A percentile compares a stretch with the other conserved stretches of the same genome.
These are phyloP conservation scores for Mariannaea sp. DNA, from an alignment of 2,329 filamentous ascomycete genomes.

Conservation along the genomic window DNA sequence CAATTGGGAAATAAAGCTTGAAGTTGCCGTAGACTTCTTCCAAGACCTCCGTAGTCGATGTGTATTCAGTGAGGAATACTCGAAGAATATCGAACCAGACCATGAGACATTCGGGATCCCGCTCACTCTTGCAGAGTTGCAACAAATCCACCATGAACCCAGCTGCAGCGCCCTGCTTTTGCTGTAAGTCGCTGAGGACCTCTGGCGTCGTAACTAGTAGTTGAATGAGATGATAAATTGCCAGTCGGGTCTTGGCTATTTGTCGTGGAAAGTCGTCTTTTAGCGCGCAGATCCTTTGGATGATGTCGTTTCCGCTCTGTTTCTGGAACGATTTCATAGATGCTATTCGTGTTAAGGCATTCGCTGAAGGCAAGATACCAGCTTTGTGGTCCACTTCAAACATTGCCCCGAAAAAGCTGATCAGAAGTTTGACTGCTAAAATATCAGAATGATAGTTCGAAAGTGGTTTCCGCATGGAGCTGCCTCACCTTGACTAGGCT, in stretches of 20 bases:
- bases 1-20: slow-evolving; percentile 66
- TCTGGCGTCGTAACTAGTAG: slow-evolving; percentile 50
- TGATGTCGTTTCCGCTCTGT: slow-evolving; percentile 53
- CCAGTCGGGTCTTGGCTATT: slow-evolving; percentile 54
- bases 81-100: slow-evolving; percentile 60
- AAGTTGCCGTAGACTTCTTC: slow-evolving; percentile 59
- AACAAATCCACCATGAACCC: slow-evolving; percentile 56
- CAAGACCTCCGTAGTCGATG: slow-evolving; percentile 51
- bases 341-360: slow-evolving; percentile 55
- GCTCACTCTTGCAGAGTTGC: slow-evolving; percentile 57
- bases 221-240: slow-evolving; percentile 56
- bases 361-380: slow-evolving; percentile 60
- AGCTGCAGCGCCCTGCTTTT: slow-evolving; percentile 49
- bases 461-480: not conserved
- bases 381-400: slow-evolving; percentile 64
- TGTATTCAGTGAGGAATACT: slow-evolving; percentile 52
- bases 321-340: slow-evolving; percentile 58
- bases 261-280: slow-evolving; percentile 63
- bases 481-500: slow-evolving; percentile 53
- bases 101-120: slow-evolving; percentile 62
- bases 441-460: slow-evolving; percentile 15
- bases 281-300: slow-evolving; percentile 54
- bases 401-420: slow-evolving; percentile 62
- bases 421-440: slow-evolving; percentile 49
- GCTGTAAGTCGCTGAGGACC: slow-evolving; percentile 51